phyloP scores from a whole-genome alignment of 768 basidiomycete species.

The Hortiboletus campestris region DNA sequence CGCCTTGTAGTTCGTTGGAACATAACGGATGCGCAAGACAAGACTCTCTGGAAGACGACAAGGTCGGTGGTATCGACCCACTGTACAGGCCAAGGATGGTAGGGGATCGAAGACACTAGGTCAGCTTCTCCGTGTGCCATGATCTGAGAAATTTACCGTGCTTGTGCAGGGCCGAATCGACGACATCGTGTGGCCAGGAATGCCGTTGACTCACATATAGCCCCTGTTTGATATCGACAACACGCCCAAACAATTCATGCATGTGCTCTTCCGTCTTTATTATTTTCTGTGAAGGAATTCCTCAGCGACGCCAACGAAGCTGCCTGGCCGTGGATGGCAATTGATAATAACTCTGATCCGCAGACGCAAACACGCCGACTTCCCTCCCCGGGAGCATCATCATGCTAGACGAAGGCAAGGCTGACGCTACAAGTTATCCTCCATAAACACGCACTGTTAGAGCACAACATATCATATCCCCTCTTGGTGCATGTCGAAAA shows the following conservation, averaged over 20 bases:
- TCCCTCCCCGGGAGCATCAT: conserved; percentile 50
- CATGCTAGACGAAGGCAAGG: conserved; percentile 30
- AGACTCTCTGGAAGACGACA: too few relatives aligned
- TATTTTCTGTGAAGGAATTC: conserved; percentile 52
- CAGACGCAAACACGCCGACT: conserved; percentile 40
- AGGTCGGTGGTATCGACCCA: too few relatives aligned
- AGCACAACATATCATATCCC: conserved; percentile 47
- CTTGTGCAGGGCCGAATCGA: too few relatives aligned
- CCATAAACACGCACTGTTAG: conserved; percentile 41
- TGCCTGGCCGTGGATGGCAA: conserved; percentile 10
- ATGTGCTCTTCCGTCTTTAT: conserved; percentile 45
- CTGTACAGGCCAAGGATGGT: too few relatives aligned
- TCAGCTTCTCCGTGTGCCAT: too few relatives aligned
- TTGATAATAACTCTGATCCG: neutral
- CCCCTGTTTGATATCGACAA: too few relatives aligned
- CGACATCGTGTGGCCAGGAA: conserved; percentile 10
- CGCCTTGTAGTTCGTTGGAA: too few relatives aligned
- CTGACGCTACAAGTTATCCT: neutral
- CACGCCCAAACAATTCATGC: too few relatives aligned
- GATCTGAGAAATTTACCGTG: too few relatives aligned
- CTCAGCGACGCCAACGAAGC: conserved; percentile 52
- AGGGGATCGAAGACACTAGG: too few relatives aligned
- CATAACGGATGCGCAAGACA: too few relatives aligned
- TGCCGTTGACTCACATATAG: too few relatives aligned
- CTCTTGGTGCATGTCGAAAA: conserved; percentile 49